phyloP scores from a whole-genome alignment of 495 filamentous ascomycete species.

The Penicillium alfredii region DNA sequence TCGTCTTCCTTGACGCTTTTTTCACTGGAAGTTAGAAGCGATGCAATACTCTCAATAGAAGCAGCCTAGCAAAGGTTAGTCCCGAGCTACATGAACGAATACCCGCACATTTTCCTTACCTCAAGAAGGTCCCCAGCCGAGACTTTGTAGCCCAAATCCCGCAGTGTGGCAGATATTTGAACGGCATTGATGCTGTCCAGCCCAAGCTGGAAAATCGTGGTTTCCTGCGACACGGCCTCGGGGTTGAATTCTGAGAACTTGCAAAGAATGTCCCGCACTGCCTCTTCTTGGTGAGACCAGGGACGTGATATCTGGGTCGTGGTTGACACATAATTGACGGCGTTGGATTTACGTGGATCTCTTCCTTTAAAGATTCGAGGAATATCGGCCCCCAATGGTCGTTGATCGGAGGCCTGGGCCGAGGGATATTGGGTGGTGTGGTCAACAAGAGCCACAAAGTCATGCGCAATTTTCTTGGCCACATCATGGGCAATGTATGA shows the following conservation, averaged over 20 bases:
- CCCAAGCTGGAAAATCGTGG: conserved; percentile 44
- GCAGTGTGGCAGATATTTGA: conserved; percentile 61
- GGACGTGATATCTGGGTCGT: conserved; percentile 1
- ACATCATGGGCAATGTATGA: conserved; percentile 36
- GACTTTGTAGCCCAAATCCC: conserved; percentile 49
- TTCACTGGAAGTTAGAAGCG: conserved; percentile 13
- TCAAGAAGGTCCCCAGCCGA: conserved; percentile 65
- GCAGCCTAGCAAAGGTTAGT: conserved; percentile 49
- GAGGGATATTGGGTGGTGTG: conserved; percentile 32
- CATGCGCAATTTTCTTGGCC: conserved; percentile 35
- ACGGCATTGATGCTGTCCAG: conserved; percentile 43
- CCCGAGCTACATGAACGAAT: conserved; percentile 51
- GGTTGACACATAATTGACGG: neutral
- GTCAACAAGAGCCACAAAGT: conserved; percentile 45
- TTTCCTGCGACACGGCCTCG: conserved; percentile 44
- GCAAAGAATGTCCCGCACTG: conserved; percentile 55
- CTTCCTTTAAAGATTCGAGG: conserved; percentile 12
- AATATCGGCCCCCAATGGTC: neutral
- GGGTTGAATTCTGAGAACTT: conserved; percentile 43
- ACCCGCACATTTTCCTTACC: too few species aligned
- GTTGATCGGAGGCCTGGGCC: conserved; percentile 26
- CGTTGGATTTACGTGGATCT: neutral
- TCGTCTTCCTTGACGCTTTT: conserved; percentile 9
- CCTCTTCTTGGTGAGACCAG: conserved; percentile 52
- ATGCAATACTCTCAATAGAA: conserved; percentile 21